phyloP scores from a whole-genome alignment of 1,284 basidiomycete genomes.

The Sanghuangporus sanghuang region DNA sequence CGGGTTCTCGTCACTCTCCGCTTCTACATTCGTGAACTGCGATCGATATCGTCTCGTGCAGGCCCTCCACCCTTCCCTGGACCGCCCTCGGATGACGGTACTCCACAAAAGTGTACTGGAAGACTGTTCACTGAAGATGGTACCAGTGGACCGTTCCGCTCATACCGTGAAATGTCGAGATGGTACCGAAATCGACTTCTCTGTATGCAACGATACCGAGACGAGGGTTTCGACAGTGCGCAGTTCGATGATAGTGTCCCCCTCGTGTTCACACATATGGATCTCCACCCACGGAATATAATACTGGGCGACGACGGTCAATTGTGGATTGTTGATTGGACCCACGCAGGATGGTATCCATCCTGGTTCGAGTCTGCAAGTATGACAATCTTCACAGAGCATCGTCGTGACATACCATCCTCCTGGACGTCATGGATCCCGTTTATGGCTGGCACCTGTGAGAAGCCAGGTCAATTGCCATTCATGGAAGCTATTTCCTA shows the following conservation, averaged over 20 bases:
- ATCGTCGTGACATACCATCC: neutral
- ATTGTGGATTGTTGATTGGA: constrained; percentile 30
- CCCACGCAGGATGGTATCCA: constrained; percentile 27
- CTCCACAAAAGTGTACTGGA: neutral
- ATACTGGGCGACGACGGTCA: constrained; percentile 24
- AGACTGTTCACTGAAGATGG: neutral
- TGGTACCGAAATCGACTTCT: neutral
- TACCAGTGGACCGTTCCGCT: neutral
- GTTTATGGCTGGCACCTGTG: neutral
- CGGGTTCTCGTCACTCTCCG: neutral
- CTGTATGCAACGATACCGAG: neutral
- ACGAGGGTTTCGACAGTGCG: neutral
- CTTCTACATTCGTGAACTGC: neutral
- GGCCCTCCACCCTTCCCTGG: neutral
- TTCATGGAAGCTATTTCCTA: neutral
- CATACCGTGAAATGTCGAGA: neutral
- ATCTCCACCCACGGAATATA: constrained; percentile 25
- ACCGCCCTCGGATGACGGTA: neutral
- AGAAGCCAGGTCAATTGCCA: neutral
- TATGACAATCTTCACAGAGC: neutral
- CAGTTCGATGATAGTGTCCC: constrained; percentile 24
- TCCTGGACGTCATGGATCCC: neutral
- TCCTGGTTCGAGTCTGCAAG: constrained; percentile 25
- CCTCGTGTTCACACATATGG: constrained; percentile 27
- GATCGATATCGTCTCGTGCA: neutral